Evolutionary conservation across 306 rosid genomes (phyloP), one percentile per base, ranked within the genome.

Genomic region (Delonix regia): DNA sequence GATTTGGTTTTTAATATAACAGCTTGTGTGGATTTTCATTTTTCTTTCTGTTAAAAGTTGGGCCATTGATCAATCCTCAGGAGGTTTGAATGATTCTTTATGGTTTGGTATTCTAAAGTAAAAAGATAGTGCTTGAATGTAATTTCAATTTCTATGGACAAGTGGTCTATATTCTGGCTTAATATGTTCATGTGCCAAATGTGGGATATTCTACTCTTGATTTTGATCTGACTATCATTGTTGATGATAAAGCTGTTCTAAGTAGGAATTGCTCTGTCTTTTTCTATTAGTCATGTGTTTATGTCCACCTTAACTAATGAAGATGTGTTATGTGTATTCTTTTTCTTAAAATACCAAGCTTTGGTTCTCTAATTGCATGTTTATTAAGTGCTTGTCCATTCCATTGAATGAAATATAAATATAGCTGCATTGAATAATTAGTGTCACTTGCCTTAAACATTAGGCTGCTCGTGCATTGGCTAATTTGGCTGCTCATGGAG

Each of bases 401-500:
- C 42, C 36, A 30, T 61, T 56, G 47, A 70, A 52, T 71, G 65
- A 66, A 72, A 70, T 78, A 64, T 51, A 61, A 66, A 39, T 79
- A 42, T 72, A 71, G 25, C 76, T 68, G 59, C 77, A 64, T 70
- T 59, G 69, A 75, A 62, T 83, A 63, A 56, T 65, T 77, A 74
- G 77, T 49, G 48, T 71, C n/a, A 30, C 64, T 81, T 34, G 44
- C 79, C 30, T 51, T 64, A 71, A 73, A 82, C 59, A 77, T 76
- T 81, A 96, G 99, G 99, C 99, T 83, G 98, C 99, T 76, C 99
- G 99, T 49, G 99, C 99, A 44, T 91, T 96, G 92, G 99, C 99
- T 42, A 96, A 96, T 78, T 89, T 96, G 89, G 99, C 99, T 83
- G 99, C 99, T 73, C 99, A 96, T 81, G 99, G 99, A 80, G 99